Evolutionary conservation across 2,329 filamentous ascomycete genomes (phyloP).

Genomic region (Cladorrhinum sp.): DNA sequence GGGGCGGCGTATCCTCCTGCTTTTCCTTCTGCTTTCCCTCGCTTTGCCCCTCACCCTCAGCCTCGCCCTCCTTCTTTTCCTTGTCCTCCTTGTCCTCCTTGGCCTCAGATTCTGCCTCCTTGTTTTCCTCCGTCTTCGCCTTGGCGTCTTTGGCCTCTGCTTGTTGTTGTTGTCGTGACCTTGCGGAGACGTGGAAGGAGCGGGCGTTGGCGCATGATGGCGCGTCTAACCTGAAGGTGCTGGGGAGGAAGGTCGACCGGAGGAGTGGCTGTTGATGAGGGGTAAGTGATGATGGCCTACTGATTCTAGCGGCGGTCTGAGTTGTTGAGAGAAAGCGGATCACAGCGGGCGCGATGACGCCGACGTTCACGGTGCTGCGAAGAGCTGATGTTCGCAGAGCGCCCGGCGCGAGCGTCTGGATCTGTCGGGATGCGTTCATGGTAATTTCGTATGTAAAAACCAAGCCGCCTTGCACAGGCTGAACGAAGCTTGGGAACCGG

Average conservation of each 20-base stretch:
- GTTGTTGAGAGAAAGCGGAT: constrained; percentile 22
- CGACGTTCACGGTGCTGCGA: constrained; percentile 15
- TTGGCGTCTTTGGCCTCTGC: constrained; percentile 23
- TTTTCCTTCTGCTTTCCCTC: constrained; percentile 57
- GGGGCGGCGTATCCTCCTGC: constrained; percentile 71
- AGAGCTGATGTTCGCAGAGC: constrained; percentile 24
- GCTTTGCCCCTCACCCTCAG: constrained; percentile 48
- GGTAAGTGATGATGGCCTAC: constrained; percentile 27
- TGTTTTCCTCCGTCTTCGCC: constrained; percentile 25
- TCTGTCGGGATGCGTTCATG: constrained; percentile 28
- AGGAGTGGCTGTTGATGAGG: constrained; percentile 37
- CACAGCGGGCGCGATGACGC: constrained; percentile 17
- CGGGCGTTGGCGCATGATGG: constrained; percentile 31
- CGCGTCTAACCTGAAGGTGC: constrained; percentile 38
- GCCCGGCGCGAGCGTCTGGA: constrained; percentile 24
- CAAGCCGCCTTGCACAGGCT: constrained; percentile 14
- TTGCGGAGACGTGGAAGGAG: constrained; percentile 39
- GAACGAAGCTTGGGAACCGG: neutral
- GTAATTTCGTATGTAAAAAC: constrained; percentile 9
- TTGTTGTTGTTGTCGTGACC: constrained; percentile 30
- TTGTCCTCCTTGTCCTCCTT: constrained; percentile 34
- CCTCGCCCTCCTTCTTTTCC: constrained; percentile 41
- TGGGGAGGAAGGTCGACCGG: constrained; percentile 46
- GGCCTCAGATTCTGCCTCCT: constrained; percentile 30
- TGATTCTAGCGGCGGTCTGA: constrained; percentile 29